Evolutionary conservation across 164 flowering plant genomes (phyloP), one percentile per base, ranked within the genome.

Genomic region (Macadamia tetraphylla): DNA sequence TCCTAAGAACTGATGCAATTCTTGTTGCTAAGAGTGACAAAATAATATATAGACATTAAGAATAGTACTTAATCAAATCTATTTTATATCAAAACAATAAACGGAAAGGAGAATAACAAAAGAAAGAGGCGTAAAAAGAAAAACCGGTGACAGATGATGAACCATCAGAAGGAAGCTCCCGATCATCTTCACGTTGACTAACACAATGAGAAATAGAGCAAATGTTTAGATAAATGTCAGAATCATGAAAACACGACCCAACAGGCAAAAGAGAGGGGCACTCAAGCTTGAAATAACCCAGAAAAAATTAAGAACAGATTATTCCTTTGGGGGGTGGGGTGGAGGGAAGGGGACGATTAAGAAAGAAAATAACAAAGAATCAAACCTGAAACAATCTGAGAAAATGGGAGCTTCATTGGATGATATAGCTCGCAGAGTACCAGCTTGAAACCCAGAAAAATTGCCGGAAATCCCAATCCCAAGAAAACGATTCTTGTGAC

Each of bases 81-180:
- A 63, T 62, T 29, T 35, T 17, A 65, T 43, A 6, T 23, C 10
- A 65, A 66, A 59, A n/a, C 32, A 44, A 23, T 23, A 23, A 32
- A 7, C 2, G 51, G 53, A 32, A 6, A 29, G 62, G 6, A 17
- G 63, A 48, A 11, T 51, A 8, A 23, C 49, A 51, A 18, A 14
- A 49, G 62, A 51, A 31, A 43, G 29, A 12, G 29, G 17, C 40
- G 17, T 15, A 70, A 46, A 70, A 46, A 49, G 71, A 10, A 17
- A 53, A 74, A 87, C 88, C 91, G 85, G 85, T 69, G 56, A 85
- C 82, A 58, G 82, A 64, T 64, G 76, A 74, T 65, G 75, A 64
- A 64, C 80, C 81, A 67, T 79, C 85, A 56, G 78, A 69, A 51
- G 71, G 61, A 74, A 71, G 65, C 62, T 75, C 82, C 57, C 29